Evolutionary conservation across 768 basidiomycete genomes (phyloP), one percentile per base, ranked within the genome.

Genomic region (Cantharellus cinnabarinus): DNA sequence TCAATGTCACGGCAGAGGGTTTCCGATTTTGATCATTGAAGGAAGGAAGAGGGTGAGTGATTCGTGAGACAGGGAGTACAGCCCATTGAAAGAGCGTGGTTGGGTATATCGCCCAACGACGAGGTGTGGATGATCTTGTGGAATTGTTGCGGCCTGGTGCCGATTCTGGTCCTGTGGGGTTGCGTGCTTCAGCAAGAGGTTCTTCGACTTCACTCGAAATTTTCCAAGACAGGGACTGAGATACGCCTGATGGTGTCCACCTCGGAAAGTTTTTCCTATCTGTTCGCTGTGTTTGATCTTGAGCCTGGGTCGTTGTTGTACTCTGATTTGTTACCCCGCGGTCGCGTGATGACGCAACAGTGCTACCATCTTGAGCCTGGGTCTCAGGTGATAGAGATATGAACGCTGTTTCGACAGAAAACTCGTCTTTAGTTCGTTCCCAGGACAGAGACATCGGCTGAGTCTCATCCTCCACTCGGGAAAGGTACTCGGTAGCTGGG

Each of bases 81-180:
- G 72, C 68, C 41, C 73, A 80, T 3, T 77, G 76, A 64, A 86
- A 86, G 61, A 79, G 74, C 5, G 74, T 74, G 42, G 71, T 67
- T 2, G 82, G 80, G 64, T 82, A 86, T 41, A 61, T 66, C 5
- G 81, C 84, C 84, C 85, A 85, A 57, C 82, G 74, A 41, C 64
- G 67, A 7, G 60, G 60, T 40, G 59, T 34, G 7, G 52, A 29
- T 42, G 50, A 48, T 50, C 61, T 42, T 61, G 51, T 14, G 53
- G 41, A 58, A 44, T 10, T 41, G 60, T 3, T 41, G 42, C 53
- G 40, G 35, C 54, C 59, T 44, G 5, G 53, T 34, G 42, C 35
- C 4, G 15, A 29, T 55, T 40, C 56, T 41, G 53, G 63, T 58
- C 7, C 50, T 39, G 37, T 59, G 50, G 51, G 56, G 53, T 35